Conservation (phyloP, 1,284 basidiomycete species). For the Paramarasmius palmivorus region DNA sequence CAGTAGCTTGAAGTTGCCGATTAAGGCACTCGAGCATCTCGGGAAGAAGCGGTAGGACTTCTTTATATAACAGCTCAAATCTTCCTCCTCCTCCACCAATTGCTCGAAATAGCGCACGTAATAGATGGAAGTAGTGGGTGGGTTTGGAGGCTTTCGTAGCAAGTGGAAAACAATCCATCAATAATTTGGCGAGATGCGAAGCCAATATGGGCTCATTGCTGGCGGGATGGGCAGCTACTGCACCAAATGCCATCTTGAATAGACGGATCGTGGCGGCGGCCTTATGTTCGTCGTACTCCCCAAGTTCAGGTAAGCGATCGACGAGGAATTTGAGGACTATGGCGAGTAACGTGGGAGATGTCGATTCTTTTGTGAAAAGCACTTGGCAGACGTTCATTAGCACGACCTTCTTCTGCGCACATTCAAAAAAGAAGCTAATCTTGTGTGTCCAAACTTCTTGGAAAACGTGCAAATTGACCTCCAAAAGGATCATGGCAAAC, state of each 20-base stretch:
- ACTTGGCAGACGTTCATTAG: conserved; percentile 88
- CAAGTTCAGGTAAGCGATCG: conserved; percentile 80
- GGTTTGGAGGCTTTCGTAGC: conserved; percentile 92
- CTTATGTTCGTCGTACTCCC: conserved; percentile 82
- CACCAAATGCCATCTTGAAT: conserved; percentile 96
- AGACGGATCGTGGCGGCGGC: conserved; percentile 84
- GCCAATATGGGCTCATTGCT: conserved; percentile 92
- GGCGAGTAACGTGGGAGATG: conserved; percentile 90
- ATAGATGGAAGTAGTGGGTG: conserved; percentile 92
- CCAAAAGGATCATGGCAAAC: conserved; percentile 77
- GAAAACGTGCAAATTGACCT: conserved; percentile 89
- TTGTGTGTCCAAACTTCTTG: conserved; percentile 94
- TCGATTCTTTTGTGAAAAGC: conserved; percentile 82
- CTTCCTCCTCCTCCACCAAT: conserved; percentile 94
- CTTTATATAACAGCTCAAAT: conserved; percentile 95
- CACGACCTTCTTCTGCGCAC: conserved; percentile 74
- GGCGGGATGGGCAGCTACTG: conserved; percentile 79
- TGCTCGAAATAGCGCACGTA: conserved; percentile 92
- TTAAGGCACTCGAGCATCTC: conserved; percentile 97
- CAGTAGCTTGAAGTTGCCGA: conserved; percentile 83
- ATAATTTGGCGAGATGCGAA: conserved; percentile 88
- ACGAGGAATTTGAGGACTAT: conserved; percentile 91
- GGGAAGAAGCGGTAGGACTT: conserved; percentile 93
- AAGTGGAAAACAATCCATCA: conserved; percentile 96
- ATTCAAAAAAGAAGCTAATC: conserved; percentile 86